These are phyloP conservation scores for Carpinus viminea DNA, from an alignment of 306 rosid species.

Conservation along the genomic window DNA sequence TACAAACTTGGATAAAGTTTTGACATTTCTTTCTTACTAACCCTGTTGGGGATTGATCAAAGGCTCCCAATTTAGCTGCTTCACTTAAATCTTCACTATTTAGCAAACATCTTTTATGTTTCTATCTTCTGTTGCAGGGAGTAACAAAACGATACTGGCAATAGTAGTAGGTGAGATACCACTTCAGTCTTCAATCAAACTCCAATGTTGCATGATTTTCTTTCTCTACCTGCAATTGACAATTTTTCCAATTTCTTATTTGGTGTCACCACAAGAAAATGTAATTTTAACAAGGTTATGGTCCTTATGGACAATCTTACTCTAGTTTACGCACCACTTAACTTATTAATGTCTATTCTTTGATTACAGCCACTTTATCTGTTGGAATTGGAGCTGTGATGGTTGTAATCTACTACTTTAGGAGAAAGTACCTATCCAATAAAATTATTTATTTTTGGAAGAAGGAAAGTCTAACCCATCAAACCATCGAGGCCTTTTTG, in stretches of 20 bases:
- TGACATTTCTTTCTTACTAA: neutral
- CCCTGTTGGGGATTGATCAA: too few species aligned
- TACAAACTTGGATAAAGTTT: too few species aligned
- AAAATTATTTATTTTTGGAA: neutral
- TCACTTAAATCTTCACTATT: neutral
- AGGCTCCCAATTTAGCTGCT: neutral
- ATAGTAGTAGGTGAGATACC: neutral
- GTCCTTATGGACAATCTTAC: too few species aligned
- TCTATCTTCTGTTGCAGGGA: neutral
- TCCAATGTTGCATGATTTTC: too few species aligned
- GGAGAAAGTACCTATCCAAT: neutral
- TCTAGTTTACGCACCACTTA: too few species aligned
- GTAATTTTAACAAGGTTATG: too few species aligned
- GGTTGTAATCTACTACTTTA: slow-evolving; percentile 9
- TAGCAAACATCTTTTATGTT: neutral
- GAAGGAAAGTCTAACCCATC: neutral
- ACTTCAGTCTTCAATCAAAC: neutral
- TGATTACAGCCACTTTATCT: too few species aligned
- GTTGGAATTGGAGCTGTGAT: too few species aligned
- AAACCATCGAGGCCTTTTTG: slow-evolving; percentile 20
- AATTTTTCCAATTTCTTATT: too few species aligned
- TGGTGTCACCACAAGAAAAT: too few species aligned
- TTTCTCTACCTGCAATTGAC: too few species aligned
- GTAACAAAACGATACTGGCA: neutral
- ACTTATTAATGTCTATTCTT: too few species aligned